Conservation (phyloP, 768 basidiomycete genomes). For the Suillus spraguei region DNA sequence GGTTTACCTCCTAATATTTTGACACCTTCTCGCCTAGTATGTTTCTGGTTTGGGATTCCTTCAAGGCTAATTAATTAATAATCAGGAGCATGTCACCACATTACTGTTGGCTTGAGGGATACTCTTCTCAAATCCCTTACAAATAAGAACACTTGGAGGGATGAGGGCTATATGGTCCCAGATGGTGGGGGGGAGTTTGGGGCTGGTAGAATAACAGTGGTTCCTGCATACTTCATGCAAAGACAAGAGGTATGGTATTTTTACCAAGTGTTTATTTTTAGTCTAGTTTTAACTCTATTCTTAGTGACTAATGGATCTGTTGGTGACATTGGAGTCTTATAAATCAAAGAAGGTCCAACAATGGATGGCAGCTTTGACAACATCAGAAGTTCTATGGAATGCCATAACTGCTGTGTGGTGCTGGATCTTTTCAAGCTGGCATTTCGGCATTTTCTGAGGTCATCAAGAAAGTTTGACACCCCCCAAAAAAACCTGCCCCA, state of each 20-base stretch:
- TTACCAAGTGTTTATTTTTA: not conserved
- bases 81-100: not conserved
- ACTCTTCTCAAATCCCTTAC: not conserved
- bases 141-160: not conserved
- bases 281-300: not conserved
- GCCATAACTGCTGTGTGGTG: not conserved
- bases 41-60: not conserved
- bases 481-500: not conserved
- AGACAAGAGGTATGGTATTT: not conserved
- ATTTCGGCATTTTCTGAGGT: not conserved
- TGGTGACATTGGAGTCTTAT: not conserved
- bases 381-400: constrained; percentile 2
- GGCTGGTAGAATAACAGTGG: not conserved
- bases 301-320: not conserved
- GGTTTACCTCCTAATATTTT: not conserved
- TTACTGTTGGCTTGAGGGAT: not conserved
- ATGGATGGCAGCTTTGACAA: not conserved
- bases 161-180: not conserved
- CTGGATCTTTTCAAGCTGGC: not conserved
- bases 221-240: not conserved
- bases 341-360: not conserved
- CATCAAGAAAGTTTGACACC: not conserved
- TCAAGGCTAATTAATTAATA: not conserved
- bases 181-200: not conserved
- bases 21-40: not conserved